Evolutionary conservation across 1,284 basidiomycete species (phyloP).

Genomic region (Pterulicium gracile): DNA sequence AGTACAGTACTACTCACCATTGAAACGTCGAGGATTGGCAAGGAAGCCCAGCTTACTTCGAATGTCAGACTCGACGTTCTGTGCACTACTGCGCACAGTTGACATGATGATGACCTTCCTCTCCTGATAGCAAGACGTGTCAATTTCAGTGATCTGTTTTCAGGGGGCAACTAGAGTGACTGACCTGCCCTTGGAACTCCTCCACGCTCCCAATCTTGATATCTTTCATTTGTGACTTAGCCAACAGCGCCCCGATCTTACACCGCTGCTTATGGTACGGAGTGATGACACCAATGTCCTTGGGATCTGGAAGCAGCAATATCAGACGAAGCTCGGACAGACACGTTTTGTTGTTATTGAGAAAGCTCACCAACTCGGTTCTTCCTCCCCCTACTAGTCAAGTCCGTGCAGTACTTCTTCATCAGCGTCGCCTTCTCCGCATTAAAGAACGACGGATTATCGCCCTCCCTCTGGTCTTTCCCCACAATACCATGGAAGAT

Average conservation of each 20-base stretch:
- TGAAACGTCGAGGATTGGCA: constrained; percentile 31
- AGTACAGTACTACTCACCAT: no score
- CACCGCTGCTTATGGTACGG: constrained; percentile 45
- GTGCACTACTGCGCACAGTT: constrained; percentile 30
- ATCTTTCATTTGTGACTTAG: constrained; percentile 19
- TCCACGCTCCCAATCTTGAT: constrained; percentile 50
- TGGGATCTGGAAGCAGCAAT: constrained; percentile 17
- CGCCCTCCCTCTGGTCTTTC: constrained; percentile 28
- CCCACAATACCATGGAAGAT: constrained; percentile 36
- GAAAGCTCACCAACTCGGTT: constrained; percentile 8
- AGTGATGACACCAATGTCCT: constrained; percentile 42
- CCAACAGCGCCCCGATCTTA: constrained; percentile 30
- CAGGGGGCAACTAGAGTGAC: no score
- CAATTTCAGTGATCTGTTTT: no score
- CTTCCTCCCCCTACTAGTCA: constrained; percentile 16
- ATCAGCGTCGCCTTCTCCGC: constrained; percentile 31
- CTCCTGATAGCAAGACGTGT: constrained; percentile 27
- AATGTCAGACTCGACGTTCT: constrained; percentile 27
- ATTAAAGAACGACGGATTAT: constrained; percentile 40
- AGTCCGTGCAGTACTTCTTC: constrained; percentile 23
- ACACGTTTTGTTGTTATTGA: no score
- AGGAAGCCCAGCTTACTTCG: constrained; percentile 36
- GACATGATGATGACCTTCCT: constrained; percentile 33
- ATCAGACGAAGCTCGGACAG: background rate
- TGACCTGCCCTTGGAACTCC: constrained; percentile 52